Percentiles rank a stretch among this genome's conserved stretches.
These are phyloP conservation scores for Exophiala lecanii-corni DNA, from an alignment of 2,329 filamentous ascomycete species.

Conservation along the genomic window DNA sequence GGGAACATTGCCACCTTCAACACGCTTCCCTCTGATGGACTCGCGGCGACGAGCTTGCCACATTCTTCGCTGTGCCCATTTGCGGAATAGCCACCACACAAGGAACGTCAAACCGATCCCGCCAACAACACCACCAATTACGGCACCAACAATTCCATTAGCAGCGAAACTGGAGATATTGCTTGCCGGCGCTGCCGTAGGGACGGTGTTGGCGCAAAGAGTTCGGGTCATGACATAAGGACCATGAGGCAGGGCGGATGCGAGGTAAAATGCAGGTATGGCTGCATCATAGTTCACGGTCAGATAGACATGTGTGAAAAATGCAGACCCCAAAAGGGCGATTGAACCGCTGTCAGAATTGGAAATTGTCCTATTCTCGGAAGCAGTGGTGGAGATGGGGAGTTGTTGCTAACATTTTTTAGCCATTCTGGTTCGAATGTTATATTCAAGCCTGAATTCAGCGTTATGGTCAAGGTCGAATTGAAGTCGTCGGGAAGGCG, in stretches of 20 bases:
- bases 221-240: conserved; percentile 39
- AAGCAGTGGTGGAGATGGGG: conserved; percentile 21
- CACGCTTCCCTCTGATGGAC: conserved; percentile 6
- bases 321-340: conserved; percentile 36
- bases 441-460: conserved; percentile 38
- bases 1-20: conserved; percentile 5
- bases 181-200: conserved; percentile 29
- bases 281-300: conserved; percentile 40
- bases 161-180: conserved; percentile 15
- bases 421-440: conserved; percentile 37
- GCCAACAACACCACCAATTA: conserved; percentile 30
- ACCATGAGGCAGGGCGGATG: conserved; percentile 35
- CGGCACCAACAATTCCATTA: conserved; percentile 24
- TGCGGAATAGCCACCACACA: conserved; percentile 16
- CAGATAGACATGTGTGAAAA: conserved; percentile 41
- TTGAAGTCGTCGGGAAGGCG: conserved; percentile 35
- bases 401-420: conserved; percentile 29
- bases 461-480: conserved; percentile 38
- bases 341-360: conserved; percentile 25
- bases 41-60: conserved; percentile 3
- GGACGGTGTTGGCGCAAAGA: conserved; percentile 36
- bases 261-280: conserved; percentile 36
- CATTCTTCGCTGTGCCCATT: conserved; percentile 10
- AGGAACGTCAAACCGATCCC: conserved; percentile 26
- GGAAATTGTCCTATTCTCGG: conserved; percentile 27